Evolutionary conservation across 495 filamentous ascomycete genomes (phyloP), one percentile per base, ranked within the genome.

Genomic region (Penicillium salamii): DNA sequence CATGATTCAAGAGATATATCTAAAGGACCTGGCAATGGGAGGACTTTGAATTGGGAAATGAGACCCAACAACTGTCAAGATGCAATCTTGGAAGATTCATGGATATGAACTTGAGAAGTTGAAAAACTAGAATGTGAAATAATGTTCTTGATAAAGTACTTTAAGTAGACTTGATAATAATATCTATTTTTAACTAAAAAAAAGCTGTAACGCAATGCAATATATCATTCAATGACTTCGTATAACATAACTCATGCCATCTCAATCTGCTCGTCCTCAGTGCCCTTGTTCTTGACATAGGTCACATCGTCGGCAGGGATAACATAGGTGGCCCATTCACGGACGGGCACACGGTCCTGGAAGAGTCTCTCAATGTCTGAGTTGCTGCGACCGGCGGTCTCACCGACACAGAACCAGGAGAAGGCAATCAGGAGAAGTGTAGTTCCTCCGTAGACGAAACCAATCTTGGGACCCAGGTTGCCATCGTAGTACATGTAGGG

Each of bases 391-490:
- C 65, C 68, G 6, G 53, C 50, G 3, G 64, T 67, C 45, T 73
- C 69, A 7, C 69, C 69, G 1, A 73, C 68, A 53, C 69, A 71
- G 48, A 73, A 73, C 57, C 59, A 73, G 14, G 61, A 58, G 50
- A 63, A 73, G n/a, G 59, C 64, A 3, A 70, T 42, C 15, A 58
- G 46, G 17, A 62, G 50, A 6, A 63, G 42, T 0, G 62, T 65
- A 0, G 62, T 66, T 11, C 54, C 68, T 5, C 57, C 59, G 37
- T 70, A 71, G 7, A 73, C 55, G 48, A 73, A 73, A 0, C 64
- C 64, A 11, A 68, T 48, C 68, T 63, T 73, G 8, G 69, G 66
- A 1, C 68, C 69, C 1, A 73, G 39, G n/a, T 56, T 52, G 0
- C 57, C 69, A 0, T 50, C 49, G 31, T 65, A 66, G 53, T 71